Conservation (phyloP, 805 yeast species). For the Zygotorulaspora florentina region DNA sequence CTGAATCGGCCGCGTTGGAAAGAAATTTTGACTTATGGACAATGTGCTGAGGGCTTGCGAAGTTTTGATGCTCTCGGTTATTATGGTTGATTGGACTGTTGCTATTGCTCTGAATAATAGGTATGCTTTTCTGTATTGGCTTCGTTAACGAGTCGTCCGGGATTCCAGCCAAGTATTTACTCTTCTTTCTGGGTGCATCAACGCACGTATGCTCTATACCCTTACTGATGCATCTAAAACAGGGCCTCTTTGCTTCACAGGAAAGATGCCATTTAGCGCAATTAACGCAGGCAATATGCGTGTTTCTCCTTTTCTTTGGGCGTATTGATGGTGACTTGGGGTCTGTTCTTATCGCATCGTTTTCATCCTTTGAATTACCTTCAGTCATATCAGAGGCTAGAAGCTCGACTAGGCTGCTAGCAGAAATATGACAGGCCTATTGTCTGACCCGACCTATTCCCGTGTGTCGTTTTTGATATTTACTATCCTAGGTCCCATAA, state of each 20-base stretch:
- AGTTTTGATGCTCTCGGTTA: slow-evolving; percentile 22
- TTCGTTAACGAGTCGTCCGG: slow-evolving; percentile 34
- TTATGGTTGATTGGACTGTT: slow-evolving; percentile 6
- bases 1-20: slow-evolving; percentile 69
- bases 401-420: neutral
- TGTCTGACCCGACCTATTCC: neutral
- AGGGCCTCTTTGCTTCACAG: slow-evolving; percentile 80
- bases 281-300: slow-evolving; percentile 82
- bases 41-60: slow-evolving; percentile 22
- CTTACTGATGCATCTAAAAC: slow-evolving; percentile 68
- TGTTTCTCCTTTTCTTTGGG: slow-evolving; percentile 43
- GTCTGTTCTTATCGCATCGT: too few species aligned
- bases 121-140: neutral
- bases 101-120: neutral
- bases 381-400: slow-evolving; percentile 1
- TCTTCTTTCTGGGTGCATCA: slow-evolving; percentile 85
- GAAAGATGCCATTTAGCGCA: slow-evolving; percentile 91
- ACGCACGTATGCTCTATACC: slow-evolving; percentile 68
- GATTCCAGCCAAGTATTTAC: slow-evolving; percentile 71
- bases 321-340: neutral
- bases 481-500: too few species aligned
- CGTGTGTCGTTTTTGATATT: neutral
- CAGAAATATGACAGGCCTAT: neutral
- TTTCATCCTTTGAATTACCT: neutral
- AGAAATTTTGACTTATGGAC: slow-evolving; percentile 44